phyloP scores from a whole-genome alignment of 2,329 filamentous ascomycete species.

The Hypoxylon rubiginosum region DNA sequence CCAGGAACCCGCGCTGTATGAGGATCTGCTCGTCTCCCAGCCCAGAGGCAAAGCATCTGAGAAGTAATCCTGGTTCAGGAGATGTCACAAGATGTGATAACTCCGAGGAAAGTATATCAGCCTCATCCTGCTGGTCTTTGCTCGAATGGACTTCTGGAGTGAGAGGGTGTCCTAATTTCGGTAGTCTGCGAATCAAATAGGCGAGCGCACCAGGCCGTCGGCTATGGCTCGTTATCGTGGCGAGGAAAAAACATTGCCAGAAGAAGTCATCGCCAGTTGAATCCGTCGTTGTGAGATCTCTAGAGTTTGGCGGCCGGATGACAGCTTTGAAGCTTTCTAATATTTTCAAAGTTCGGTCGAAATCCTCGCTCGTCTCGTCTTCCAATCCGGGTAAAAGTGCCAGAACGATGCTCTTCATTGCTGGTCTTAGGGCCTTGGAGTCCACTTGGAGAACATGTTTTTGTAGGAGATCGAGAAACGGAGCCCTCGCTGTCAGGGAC shows the following conservation, averaged over 20 bases:
- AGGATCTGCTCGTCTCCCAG: conserved; percentile 88
- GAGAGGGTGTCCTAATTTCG: conserved; percentile 70
- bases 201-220: conserved; percentile 88
- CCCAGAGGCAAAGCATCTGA: conserved; percentile 93
- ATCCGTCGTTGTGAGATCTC: conserved; percentile 65
- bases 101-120: conserved; percentile 65
- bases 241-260: conserved; percentile 97
- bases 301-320: conserved; percentile 68
- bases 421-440: conserved; percentile 80
- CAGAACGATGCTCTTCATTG: conserved; percentile 89
- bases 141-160: conserved; percentile 52
- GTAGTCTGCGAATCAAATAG: conserved; percentile 84
- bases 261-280: conserved; percentile 85
- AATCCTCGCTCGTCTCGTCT: conserved; percentile 97
- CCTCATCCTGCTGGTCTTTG: conserved; percentile 52
- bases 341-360: conserved; percentile 85
- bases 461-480: conserved; percentile 88
- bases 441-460: conserved; percentile 81
- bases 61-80: conserved; percentile 89
- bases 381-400: conserved; percentile 92
- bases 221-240: conserved; percentile 89
- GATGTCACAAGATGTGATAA: conserved; percentile 78
- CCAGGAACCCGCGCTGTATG: conserved; percentile 93
- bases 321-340: conserved; percentile 81
- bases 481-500: conserved; percentile 88